Base-by-base conservation (phyloP, 2,329 filamentous ascomycete species). In the Pestalotiopsis sp. region DNA sequence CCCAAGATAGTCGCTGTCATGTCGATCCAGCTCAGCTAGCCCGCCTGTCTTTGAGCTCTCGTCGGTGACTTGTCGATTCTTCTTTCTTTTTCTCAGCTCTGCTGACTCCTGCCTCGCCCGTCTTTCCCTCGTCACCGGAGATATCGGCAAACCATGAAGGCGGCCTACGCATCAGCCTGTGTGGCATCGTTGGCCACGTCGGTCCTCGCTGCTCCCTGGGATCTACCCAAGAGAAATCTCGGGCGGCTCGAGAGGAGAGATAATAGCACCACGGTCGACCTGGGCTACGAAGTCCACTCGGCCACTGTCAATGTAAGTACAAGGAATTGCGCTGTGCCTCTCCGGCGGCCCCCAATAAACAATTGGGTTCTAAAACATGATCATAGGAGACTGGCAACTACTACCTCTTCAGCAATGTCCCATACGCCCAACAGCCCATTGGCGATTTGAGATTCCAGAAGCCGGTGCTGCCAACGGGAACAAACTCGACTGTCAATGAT, bases 351-450 rank as follows among this genome's bases (percentile, higher is more conserved):
- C 64, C 60, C 63, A 58, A 3, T 56, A 36, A 0, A 65, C 59
- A 23, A 17, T 41, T 2, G n/a, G n/a, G 7, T 52, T 20, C 62
- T 64, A 23, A 64, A 13, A 64, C 38, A 13, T 36, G 36, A 11
- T 52, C 1, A n/a, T 45, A 77, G 76, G 71, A 64, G 39, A 78
- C 76, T 27, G 77, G 78, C 4, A 67, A 73, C 52, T 81, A 80
- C 67, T 82, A 81, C 72, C 75, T 75, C 23, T 82, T 82, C 72
- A 78, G 73, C 64, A 82, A 82, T 65, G 78, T 83, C 49, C 76
- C 77, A 4, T 83, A 80, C 67, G 80, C 63, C 31, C 41, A 66
- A 39, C 63, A 66, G 31, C 63, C 63, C 3, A 41, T 66, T 23
- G 63, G 63, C 5, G 63, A 56, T 52, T 27, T 67, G 49, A 78